phyloP scores from a whole-genome alignment of 331 rosid genomes.

The Rhamnella rubrinervis region DNA sequence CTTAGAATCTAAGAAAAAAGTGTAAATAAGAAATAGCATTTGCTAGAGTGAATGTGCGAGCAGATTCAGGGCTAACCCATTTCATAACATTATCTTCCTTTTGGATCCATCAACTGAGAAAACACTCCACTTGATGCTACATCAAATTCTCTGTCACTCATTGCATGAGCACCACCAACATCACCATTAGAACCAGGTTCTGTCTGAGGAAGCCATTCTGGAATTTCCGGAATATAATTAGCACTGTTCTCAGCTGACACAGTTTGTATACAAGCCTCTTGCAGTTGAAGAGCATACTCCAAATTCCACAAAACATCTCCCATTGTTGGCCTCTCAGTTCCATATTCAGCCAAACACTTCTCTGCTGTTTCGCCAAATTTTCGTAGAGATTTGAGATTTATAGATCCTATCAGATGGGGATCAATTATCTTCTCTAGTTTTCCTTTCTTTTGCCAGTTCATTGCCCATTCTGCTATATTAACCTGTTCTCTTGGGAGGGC shows the following conservation, averaged over 20 bases:
- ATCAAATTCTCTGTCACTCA: slow-evolving; percentile 28
- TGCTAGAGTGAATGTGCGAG: not conserved
- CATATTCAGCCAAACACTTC: slow-evolving; percentile 48
- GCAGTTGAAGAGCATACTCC: slow-evolving; percentile 45
- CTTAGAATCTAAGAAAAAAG: no score
- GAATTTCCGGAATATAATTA: slow-evolving; percentile 20
- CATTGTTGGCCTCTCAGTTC: slow-evolving; percentile 54
- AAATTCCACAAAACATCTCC: slow-evolving; percentile 54
- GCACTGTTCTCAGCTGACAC: slow-evolving; percentile 19
- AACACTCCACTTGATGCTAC: slow-evolving; percentile 33
- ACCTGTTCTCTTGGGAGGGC: slow-evolving; percentile 47
- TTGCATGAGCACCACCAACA: slow-evolving; percentile 4
- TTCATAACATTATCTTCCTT: slow-evolving; percentile 24
- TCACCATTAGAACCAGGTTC: slow-evolving; percentile 9
- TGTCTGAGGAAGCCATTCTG: slow-evolving; percentile 19
- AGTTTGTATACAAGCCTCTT: slow-evolving; percentile 28
- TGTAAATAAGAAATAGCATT: not conserved
- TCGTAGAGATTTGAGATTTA: slow-evolving; percentile 34
- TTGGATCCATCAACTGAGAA: slow-evolving; percentile 39
- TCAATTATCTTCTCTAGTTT: slow-evolving; percentile 41
- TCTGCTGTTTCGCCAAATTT: slow-evolving; percentile 57
- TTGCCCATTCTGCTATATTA: slow-evolving; percentile 55
- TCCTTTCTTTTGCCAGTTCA: slow-evolving; percentile 43
- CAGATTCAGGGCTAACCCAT: not conserved
- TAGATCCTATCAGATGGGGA: slow-evolving; percentile 29